Evolutionary conservation across 2,329 filamentous ascomycete genomes (phyloP).

Genomic region (Hypoxylon sp.): DNA sequence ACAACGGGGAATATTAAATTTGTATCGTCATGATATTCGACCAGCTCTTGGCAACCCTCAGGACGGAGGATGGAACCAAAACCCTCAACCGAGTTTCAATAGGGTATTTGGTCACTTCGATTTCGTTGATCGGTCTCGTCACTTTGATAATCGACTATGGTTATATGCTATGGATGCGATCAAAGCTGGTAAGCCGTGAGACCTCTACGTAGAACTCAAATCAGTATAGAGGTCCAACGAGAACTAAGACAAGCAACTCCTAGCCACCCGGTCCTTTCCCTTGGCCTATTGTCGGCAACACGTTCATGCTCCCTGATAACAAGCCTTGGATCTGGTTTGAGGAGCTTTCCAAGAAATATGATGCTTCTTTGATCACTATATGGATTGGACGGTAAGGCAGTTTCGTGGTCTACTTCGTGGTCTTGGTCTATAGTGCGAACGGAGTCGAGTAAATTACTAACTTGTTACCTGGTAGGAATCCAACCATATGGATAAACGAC

Average conservation of each 20-base stretch:
- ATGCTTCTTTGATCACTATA: slow-evolving; percentile 61
- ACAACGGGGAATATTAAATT: not conserved
- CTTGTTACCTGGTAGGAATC: no score
- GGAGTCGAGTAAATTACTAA: no score
- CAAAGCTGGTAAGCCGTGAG: slow-evolving; percentile 52
- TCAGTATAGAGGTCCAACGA: not conserved
- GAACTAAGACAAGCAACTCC: slow-evolving; percentile 27
- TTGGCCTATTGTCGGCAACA: slow-evolving; percentile 64
- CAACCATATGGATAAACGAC: slow-evolving; percentile 59
- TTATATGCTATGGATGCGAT: slow-evolving; percentile 59
- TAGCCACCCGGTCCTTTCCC: slow-evolving; percentile 64
- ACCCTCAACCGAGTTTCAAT: slow-evolving; percentile 23
- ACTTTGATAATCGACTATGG: slow-evolving; percentile 54
- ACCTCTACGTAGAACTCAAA: not conserved
- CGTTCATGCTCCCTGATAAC: slow-evolving; percentile 60
- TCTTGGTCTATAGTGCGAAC: no score
- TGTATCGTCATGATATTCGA: slow-evolving; percentile 36
- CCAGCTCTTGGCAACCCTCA: slow-evolving; percentile 31
- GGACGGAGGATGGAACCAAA: slow-evolving; percentile 3
- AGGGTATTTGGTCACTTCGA: slow-evolving; percentile 35
- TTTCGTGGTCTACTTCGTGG: no score
- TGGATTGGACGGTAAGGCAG: slow-evolving; percentile 60
- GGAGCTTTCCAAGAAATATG: slow-evolving; percentile 58
- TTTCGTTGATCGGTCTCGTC: slow-evolving; percentile 37
- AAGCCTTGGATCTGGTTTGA: slow-evolving; percentile 69